Percentiles rank a stretch among this genome's conserved stretches.
These are phyloP conservation scores for Xylaria bambusicola DNA, from an alignment of 495 filamentous ascomycete species.

Conservation along the genomic window DNA sequence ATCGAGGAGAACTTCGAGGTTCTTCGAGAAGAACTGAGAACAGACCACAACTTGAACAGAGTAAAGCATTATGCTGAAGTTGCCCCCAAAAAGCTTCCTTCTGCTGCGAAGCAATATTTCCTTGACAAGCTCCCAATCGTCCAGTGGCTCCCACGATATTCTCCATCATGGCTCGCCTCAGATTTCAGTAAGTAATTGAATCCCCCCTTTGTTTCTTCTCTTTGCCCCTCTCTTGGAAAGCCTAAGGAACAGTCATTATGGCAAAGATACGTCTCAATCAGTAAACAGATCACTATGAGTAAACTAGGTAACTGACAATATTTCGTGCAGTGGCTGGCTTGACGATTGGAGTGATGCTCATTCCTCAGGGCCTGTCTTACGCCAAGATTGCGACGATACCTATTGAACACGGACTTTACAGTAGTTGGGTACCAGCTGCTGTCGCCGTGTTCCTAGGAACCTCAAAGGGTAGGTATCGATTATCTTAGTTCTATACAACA, in stretches of 20 bases:
- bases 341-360: conserved; percentile 53
- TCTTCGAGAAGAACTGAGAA: conserved; percentile 34
- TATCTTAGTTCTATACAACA: background rate
- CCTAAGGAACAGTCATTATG: background rate
- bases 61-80: conserved; percentile 32
- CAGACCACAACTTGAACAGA: conserved; percentile 40
- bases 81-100: conserved; percentile 36
- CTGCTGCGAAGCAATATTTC: conserved; percentile 45
- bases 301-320: conserved; percentile 1
- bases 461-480: conserved; percentile 47
- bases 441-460: conserved; percentile 58
- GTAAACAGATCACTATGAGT: background rate
- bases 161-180: conserved; percentile 49
- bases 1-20: conserved; percentile 1
- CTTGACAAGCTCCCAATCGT: conserved; percentile 56
- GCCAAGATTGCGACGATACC: conserved; percentile 56
- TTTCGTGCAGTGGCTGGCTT: conserved; percentile 42
- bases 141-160: conserved; percentile 53
- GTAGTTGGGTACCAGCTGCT: conserved; percentile 53
- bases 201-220: no score
- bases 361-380: conserved; percentile 54
- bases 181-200: conserved; percentile 36
- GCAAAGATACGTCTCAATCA: no score
- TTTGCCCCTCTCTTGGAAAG: background rate
- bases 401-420: conserved; percentile 53